Evolutionary conservation across 768 basidiomycete genomes (phyloP).

Genomic region (Serendipita sp.): DNA sequence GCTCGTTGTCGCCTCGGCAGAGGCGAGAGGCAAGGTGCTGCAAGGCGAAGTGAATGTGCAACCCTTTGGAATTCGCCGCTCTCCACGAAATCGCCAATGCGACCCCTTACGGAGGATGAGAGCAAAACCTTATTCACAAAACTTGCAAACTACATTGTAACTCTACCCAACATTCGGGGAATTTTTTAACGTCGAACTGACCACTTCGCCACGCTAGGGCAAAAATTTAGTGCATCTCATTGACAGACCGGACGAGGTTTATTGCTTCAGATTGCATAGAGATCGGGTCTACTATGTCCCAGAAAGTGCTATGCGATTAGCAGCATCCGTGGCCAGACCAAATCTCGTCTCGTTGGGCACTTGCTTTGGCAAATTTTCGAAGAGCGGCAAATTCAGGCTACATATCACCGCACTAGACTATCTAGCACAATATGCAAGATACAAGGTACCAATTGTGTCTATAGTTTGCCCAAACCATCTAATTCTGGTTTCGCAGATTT

Average conservation of each 20-base stretch:
- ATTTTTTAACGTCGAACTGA: neutral
- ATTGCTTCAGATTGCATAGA: constrained; percentile 89
- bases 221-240: constrained; percentile 93
- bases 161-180: constrained; percentile 17
- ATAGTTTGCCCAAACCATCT: constrained; percentile 2
- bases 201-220: constrained; percentile 44
- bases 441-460: constrained; percentile 51
- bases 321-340: constrained; percentile 80
- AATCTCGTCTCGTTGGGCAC: constrained; percentile 89
- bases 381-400: constrained; percentile 93
- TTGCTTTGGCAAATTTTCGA: constrained; percentile 95
- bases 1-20: neutral
- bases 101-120: constrained; percentile 92
- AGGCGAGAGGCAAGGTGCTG: neutral
- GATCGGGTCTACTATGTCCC: constrained; percentile 96
- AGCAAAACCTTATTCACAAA: constrained; percentile 93
- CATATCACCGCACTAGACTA: constrained; percentile 90
- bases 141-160: constrained; percentile 89
- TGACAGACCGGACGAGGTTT: constrained; percentile 84
- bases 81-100: constrained; percentile 37
- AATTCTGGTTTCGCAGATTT: constrained; percentile 42
- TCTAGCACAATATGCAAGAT: constrained; percentile 90
- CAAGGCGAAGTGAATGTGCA: neutral
- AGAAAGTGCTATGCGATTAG: constrained; percentile 82
- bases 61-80: neutral